A percentile compares a stretch with the other conserved stretches of the same genome.
phyloP scores from a whole-genome alignment of 148 eudicot species.

The Camellia sinensis region DNA sequence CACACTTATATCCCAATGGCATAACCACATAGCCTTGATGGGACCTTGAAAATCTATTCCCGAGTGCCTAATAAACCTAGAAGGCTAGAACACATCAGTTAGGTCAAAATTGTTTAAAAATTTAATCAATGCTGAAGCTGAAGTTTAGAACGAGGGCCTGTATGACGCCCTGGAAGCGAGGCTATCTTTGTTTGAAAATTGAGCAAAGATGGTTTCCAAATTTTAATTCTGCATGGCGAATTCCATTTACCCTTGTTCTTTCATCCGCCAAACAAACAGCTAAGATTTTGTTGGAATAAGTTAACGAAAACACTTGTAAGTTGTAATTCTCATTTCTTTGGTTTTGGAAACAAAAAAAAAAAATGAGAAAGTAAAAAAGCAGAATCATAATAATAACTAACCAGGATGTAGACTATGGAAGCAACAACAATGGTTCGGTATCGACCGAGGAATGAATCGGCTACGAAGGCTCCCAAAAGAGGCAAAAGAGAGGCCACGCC shows the following conservation, averaged over 20 bases:
- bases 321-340: not conserved
- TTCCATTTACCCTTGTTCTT: not conserved
- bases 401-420: conserved; percentile 55
- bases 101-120: not conserved
- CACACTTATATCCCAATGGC: no score
- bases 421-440: conserved; percentile 49
- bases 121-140: not conserved
- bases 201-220: not conserved
- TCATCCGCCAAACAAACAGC: not conserved
- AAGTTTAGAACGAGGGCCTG: not conserved
- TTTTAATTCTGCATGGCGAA: not conserved
- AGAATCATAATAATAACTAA: conserved; percentile 15
- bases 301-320: not conserved
- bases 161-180: not conserved
- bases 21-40: not conserved
- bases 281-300: not conserved
- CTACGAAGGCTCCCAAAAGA: conserved; percentile 57
- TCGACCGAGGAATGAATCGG: conserved; percentile 59
- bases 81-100: not conserved
- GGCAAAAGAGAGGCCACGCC: conserved; percentile 54
- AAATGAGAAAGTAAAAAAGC: not conserved
- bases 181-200: not conserved
- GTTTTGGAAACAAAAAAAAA: not conserved
- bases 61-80: not conserved
- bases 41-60: not conserved